Evolutionary conservation across 2,329 filamentous ascomycete genomes (phyloP), one percentile per base, ranked within the genome.

Genomic region (Coleophoma crateriformis): DNA sequence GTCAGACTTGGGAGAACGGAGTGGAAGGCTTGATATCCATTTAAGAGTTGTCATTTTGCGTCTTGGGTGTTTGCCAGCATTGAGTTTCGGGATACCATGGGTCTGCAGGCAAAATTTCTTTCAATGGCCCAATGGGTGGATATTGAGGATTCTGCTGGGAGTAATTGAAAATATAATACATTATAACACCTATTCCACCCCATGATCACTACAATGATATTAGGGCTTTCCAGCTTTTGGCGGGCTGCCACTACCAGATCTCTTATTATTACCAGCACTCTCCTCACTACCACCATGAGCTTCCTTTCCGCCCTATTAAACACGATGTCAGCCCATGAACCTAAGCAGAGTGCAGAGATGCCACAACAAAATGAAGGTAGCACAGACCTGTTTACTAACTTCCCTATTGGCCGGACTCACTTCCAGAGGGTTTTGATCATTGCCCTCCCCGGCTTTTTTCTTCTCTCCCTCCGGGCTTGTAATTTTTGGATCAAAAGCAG

Each of bases 401-500:
- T 81, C 76, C 43, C 67, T 70, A 61, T 87, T 86, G 17, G 78
- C 81, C 0, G 81, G 79, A 55, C 78, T 82, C 20, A 78, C 76
- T 43, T 84, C 73, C 40, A 86, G 59, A 6, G 81, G 77, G 56
- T 78, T 76, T 68, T 54, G 58, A 49, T 59, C 20, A 33, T 54
- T 64, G 3, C 66, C 71, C 32, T 69, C 61, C 7, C 64, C 68
- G 8, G 73, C 72, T 32, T 67, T 58, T 6, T 68, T 55, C 57
- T 71, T 77, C 67, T 82, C 79, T 19, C 68, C 61, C 62, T 90
- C 84, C 0, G 89, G 89, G 17, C 75, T 70, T 22, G 87, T 91
- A 64, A 79, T 80, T 49, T 74, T 68, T 0, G 83, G 81, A 63
- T 89, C 77, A 67, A 88, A 95, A 1, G 90, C 85, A 0, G 83